phyloP scores from a whole-genome alignment of 2,329 filamentous ascomycete genomes.

The Pestalotiopsis fici region DNA sequence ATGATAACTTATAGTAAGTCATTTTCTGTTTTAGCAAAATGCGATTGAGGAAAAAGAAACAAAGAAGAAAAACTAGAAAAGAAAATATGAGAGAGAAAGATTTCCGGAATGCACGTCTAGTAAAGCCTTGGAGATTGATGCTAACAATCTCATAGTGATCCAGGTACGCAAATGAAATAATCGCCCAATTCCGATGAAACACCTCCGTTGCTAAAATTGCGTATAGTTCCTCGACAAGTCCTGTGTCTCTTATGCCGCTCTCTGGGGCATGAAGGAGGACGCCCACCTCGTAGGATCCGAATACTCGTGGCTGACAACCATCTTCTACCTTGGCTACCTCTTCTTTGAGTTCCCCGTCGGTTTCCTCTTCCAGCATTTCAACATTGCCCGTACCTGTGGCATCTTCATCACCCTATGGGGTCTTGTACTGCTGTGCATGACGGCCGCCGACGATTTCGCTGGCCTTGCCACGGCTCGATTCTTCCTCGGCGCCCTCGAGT shows the following conservation, averaged over 20 bases:
- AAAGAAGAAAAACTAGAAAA: too few species aligned
- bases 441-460: slow-evolving; percentile 57
- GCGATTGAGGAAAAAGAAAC: too few species aligned
- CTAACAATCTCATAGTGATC: background rate
- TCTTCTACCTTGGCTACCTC: slow-evolving; percentile 52
- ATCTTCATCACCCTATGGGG: slow-evolving; percentile 54
- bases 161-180: background rate
- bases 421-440: slow-evolving; percentile 46
- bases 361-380: slow-evolving; percentile 29
- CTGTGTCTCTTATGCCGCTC: slow-evolving; percentile 62
- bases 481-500: slow-evolving; percentile 66
- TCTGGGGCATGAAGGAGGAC: slow-evolving; percentile 64
- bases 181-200: background rate
- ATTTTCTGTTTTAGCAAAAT: too few species aligned
- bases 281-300: slow-evolving; percentile 56
- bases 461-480: slow-evolving; percentile 56
- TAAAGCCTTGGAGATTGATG: background rate
- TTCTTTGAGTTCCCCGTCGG: slow-evolving; percentile 27
- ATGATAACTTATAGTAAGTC: background rate
- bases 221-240: slow-evolving; percentile 41
- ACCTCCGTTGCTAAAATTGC: background rate
- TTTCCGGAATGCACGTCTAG: too few species aligned
- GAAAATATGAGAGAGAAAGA: too few species aligned
- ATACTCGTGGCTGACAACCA: slow-evolving; percentile 56
- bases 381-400: slow-evolving; percentile 39